Percentiles rank a stretch among this genome's conserved stretches.
Evolutionary conservation across 148 eudicot species (phyloP).

Genomic region (Nepenthes gracilis): DNA sequence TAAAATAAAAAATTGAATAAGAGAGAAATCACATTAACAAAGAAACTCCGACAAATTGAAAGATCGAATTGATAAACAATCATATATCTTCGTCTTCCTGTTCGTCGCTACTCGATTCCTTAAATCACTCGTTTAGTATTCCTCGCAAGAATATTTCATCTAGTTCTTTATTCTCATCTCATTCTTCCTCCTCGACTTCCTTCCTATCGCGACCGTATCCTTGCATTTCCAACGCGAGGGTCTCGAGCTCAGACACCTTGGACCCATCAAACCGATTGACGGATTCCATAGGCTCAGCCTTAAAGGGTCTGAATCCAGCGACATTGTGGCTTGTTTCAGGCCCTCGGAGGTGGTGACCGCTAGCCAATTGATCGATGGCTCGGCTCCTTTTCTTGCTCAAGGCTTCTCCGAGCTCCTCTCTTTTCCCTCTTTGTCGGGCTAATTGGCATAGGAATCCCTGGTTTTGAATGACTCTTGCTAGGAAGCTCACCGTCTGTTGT

Average conservation of each 20-base stretch:
- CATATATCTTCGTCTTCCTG: slow-evolving; percentile 8
- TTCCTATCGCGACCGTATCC: slow-evolving; percentile 30
- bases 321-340: background rate
- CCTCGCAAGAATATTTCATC: slow-evolving; percentile 53
- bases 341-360: background rate
- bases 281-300: slow-evolving; percentile 27
- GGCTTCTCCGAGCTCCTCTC: slow-evolving; percentile 33
- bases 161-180: slow-evolving; percentile 22
- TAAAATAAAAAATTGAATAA: too few relatives aligned
- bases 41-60: too few relatives aligned
- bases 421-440: slow-evolving; percentile 26
- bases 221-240: slow-evolving; percentile 53
- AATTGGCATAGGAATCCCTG: slow-evolving; percentile 27
- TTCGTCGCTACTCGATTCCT: slow-evolving; percentile 14
- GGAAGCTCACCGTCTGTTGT: slow-evolving; percentile 19
- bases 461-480: slow-evolving; percentile 14
- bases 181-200: slow-evolving; percentile 15
- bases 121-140: slow-evolving; percentile 27
- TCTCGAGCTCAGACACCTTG: slow-evolving; percentile 43
- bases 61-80: too few relatives aligned
- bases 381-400: slow-evolving; percentile 31
- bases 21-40: too few relatives aligned
- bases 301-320: slow-evolving; percentile 1
- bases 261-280: slow-evolving; percentile 7
- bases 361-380: slow-evolving; percentile 20